Evolutionary conservation across 768 basidiomycete genomes (phyloP).

Genomic region (Boletus rex-veris): DNA sequence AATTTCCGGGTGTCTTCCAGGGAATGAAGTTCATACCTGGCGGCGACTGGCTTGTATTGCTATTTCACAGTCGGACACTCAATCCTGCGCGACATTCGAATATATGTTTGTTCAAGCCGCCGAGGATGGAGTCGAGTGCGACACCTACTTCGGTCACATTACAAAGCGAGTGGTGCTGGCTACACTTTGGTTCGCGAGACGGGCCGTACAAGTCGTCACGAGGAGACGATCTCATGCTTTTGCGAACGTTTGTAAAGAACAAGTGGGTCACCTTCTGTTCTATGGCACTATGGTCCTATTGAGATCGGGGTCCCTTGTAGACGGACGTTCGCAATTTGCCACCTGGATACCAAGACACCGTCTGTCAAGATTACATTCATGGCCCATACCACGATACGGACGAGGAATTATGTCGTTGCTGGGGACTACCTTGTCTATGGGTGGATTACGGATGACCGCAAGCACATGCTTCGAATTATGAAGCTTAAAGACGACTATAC

Average conservation of each 20-base stretch:
- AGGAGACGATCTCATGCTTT: slow-evolving; percentile 27
- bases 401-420: slow-evolving; percentile 24
- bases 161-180: slow-evolving; percentile 31
- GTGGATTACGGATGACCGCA: slow-evolving; percentile 30
- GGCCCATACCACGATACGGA: slow-evolving; percentile 20
- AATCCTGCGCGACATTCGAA: slow-evolving; percentile 31
- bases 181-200: slow-evolving; percentile 19
- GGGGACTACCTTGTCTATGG: slow-evolving; percentile 29
- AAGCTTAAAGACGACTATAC: slow-evolving; percentile 28
- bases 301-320: neutral
- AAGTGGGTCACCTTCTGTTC: slow-evolving; percentile 12
- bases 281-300: neutral
- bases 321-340: slow-evolving; percentile 26
- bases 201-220: slow-evolving; percentile 32
- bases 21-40: slow-evolving; percentile 30
- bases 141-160: slow-evolving; percentile 20
- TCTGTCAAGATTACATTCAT: slow-evolving; percentile 25
- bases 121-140: neutral
- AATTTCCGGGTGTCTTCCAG: slow-evolving; percentile 30
- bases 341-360: slow-evolving; percentile 24
- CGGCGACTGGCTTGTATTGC: slow-evolving; percentile 28
- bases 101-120: slow-evolving; percentile 26
- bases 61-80: slow-evolving; percentile 31
- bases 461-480: slow-evolving; percentile 29
- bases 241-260: slow-evolving; percentile 27